phyloP scores from a whole-genome alignment of 352 stramenopile genomes.

The Phytophthora melonis region DNA sequence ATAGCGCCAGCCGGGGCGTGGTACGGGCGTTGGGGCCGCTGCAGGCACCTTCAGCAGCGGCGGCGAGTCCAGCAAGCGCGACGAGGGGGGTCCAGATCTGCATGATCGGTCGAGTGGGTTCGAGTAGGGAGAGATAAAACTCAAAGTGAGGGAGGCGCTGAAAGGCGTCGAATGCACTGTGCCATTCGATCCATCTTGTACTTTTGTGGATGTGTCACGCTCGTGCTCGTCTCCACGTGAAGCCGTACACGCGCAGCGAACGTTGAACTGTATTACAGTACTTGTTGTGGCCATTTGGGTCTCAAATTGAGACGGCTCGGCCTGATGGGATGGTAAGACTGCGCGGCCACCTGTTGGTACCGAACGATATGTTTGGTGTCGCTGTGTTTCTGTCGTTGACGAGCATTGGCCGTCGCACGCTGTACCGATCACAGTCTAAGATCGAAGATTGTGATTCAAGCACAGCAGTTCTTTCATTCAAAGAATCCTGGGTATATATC shows the following conservation, averaged over 20 bases:
- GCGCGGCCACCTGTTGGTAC: not conserved
- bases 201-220: not conserved
- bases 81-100: conserved; percentile 15
- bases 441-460: not conserved
- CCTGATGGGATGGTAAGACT: not conserved
- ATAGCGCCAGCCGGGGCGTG: conserved; percentile 23
- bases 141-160: conserved; percentile 16
- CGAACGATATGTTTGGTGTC: not conserved
- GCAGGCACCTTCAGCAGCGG: conserved; percentile 12
- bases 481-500: not conserved
- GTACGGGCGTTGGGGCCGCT: conserved; percentile 21
- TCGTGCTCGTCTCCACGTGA: conserved; percentile 3
- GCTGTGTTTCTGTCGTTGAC: not conserved
- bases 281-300: not conserved
- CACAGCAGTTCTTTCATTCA: not conserved
- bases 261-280: too few species aligned
- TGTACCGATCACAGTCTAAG: not conserved
- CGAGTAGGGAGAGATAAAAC: conserved; percentile 9
- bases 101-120: conserved; percentile 12
- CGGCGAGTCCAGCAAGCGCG: conserved; percentile 6
- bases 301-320: not conserved
- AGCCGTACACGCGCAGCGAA: not conserved
- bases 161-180: too few species aligned
- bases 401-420: not conserved
- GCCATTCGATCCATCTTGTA: not conserved